Conservation (phyloP, 352 stramenopile genomes). For the Phytophthora colocasiae region DNA sequence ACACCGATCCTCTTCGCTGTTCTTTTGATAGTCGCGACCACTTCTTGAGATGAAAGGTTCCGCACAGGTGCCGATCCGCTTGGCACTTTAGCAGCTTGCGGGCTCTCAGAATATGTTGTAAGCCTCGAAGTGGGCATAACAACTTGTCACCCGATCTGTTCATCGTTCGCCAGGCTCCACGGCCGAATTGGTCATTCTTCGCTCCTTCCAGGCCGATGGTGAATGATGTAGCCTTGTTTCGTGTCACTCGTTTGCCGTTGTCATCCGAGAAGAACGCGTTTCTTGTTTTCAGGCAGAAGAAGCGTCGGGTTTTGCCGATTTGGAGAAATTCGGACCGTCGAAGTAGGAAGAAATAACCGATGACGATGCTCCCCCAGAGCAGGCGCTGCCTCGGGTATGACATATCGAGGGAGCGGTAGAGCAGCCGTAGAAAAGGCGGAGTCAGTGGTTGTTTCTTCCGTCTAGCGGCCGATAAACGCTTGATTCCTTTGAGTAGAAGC, state of each 20-base stretch:
- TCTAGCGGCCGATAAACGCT: constrained; percentile 8
- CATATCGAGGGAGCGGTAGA: not conserved
- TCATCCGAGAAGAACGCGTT: constrained; percentile 20
- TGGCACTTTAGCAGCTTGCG: not conserved
- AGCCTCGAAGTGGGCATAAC: constrained; percentile 15
- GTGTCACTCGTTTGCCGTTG: not conserved
- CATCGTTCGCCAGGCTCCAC: constrained; percentile 22
- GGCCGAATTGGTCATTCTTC: constrained; percentile 30
- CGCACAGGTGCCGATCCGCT: not conserved
- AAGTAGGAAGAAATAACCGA: constrained; percentile 31
- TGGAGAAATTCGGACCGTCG: constrained; percentile 19
- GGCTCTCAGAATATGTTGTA: constrained; percentile 4
- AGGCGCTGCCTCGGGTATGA: constrained; percentile 7
- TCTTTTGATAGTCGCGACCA: not conserved
- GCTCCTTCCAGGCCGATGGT: constrained; percentile 17
- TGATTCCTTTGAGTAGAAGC: constrained; percentile 16
- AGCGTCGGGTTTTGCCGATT: not conserved
- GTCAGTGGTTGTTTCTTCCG: constrained; percentile 28
- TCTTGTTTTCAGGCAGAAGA: constrained; percentile 14
- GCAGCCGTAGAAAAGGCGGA: constrained; percentile 11
- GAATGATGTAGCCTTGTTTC: constrained; percentile 5
- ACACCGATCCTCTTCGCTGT: not conserved
- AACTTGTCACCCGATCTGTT: constrained; percentile 3
- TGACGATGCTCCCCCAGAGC: constrained; percentile 20
- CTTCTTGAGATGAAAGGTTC: not conserved